Conservation (phyloP, 2,329 filamentous ascomycete genomes). For the Colletotrichum echinochloae region DNA sequence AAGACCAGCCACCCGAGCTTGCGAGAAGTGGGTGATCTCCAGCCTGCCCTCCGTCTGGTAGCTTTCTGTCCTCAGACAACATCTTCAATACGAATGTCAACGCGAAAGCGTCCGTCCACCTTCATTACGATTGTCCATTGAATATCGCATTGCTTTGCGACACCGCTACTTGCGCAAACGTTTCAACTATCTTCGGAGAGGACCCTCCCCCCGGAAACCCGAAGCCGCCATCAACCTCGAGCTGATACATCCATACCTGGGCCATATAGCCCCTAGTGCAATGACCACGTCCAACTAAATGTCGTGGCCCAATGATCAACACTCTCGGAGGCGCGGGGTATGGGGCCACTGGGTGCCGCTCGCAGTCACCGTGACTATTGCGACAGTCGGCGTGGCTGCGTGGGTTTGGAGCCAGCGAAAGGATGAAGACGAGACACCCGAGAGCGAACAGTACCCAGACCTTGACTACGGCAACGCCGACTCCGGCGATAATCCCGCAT, state of each 20-base stretch:
- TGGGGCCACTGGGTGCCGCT: conserved; percentile 92
- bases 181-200: neutral
- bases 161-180: neutral
- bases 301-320: conserved; percentile 73
- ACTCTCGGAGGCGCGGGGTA: conserved; percentile 68
- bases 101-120: neutral
- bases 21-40: conserved; percentile 36
- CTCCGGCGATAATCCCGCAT: conserved; percentile 65
- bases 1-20: conserved; percentile 41
- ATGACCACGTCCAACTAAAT: conserved; percentile 55
- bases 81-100: neutral
- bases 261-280: conserved; percentile 33
- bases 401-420: conserved; percentile 95
- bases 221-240: conserved; percentile 3
- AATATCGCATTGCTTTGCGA: neutral
- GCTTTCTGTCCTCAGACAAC: conserved; percentile 13
- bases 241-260: conserved; percentile 19
- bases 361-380: conserved; percentile 86
- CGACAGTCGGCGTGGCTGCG: conserved; percentile 85
- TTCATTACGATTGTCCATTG: conserved; percentile 1
- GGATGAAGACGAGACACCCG: conserved; percentile 77
- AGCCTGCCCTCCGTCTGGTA: conserved; percentile 23
- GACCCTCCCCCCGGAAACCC: neutral
- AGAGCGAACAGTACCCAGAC: conserved; percentile 66
- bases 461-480: conserved; percentile 62